These are phyloP conservation scores for Starmerella stigmatis DNA, from an alignment of 805 yeast genomes.

Conservation along the genomic window DNA sequence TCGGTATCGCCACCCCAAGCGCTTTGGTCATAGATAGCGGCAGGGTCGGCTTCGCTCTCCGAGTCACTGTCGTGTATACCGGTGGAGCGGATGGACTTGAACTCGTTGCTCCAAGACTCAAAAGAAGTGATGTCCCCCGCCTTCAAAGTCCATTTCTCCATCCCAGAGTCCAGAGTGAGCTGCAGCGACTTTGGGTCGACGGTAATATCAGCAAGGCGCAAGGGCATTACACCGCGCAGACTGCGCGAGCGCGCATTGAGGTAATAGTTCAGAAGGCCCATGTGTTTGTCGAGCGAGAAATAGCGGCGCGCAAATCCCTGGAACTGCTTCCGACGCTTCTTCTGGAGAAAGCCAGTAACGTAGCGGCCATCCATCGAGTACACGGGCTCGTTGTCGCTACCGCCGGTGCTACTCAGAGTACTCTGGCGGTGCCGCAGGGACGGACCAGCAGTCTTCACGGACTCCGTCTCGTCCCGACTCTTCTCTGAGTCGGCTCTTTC, in stretches of 20 bases:
- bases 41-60: slow-evolving; percentile 19
- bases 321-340: slow-evolving; percentile 68
- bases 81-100: slow-evolving; percentile 37
- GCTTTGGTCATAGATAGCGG: background rate
- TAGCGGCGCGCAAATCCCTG: slow-evolving; percentile 83
- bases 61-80: slow-evolving; percentile 4
- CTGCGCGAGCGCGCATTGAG: slow-evolving; percentile 57
- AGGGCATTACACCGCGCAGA: slow-evolving; percentile 85
- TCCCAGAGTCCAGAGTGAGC: slow-evolving; percentile 81
- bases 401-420: slow-evolving; percentile 9
- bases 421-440: slow-evolving; percentile 10
- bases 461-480: background rate
- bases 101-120: slow-evolving; percentile 72
- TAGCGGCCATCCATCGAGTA: slow-evolving; percentile 33
- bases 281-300: slow-evolving; percentile 70
- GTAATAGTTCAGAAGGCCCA: slow-evolving; percentile 76
- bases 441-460: background rate
- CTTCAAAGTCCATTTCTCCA: slow-evolving; percentile 78
- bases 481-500: background rate
- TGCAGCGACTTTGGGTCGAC: slow-evolving; percentile 59
- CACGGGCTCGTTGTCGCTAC: slow-evolving; percentile 12
- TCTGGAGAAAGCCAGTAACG: slow-evolving; percentile 66
- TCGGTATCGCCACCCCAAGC: too few species aligned
- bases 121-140: slow-evolving; percentile 57
- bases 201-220: slow-evolving; percentile 68